Percentiles rank a stretch among this genome's conserved stretches.
These are phyloP conservation scores for Pythium periplocum DNA, from an alignment of 352 stramenopile species.

Conservation along the genomic window DNA sequence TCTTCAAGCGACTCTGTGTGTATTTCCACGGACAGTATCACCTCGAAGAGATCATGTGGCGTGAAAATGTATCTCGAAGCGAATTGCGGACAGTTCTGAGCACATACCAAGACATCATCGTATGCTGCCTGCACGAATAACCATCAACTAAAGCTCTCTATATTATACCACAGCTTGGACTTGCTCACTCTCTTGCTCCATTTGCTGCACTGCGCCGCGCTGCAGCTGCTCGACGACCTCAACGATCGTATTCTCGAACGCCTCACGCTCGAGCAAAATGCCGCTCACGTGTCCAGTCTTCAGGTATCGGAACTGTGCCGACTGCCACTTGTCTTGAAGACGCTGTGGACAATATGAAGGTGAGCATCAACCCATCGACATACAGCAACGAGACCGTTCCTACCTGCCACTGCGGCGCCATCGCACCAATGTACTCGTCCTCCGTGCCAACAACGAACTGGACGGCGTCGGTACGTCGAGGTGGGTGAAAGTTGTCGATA, in stretches of 20 bases:
- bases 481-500: constrained; percentile 75
- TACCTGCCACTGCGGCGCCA: constrained; percentile 43
- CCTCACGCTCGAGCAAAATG: constrained; percentile 66
- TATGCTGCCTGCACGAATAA: constrained; percentile 77
- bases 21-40: constrained; percentile 87
- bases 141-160: background rate
- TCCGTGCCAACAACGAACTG: constrained; percentile 75
- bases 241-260: constrained; percentile 66
- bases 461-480: constrained; percentile 56
- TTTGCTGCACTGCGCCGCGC: background rate
- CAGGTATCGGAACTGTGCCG: constrained; percentile 51
- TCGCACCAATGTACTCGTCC: constrained; percentile 71
- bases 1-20: constrained; percentile 77
- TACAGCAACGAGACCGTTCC: background rate
- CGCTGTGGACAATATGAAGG: constrained; percentile 18
- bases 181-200: background rate
- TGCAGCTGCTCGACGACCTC: constrained; percentile 42
- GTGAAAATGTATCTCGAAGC: constrained; percentile 76
- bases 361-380: background rate
- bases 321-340: constrained; percentile 50
- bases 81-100: constrained; percentile 75
- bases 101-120: constrained; percentile 84
- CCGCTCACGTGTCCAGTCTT: constrained; percentile 76
- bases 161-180: constrained; percentile 1
- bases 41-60: constrained; percentile 88